phyloP scores from a whole-genome alignment of 768 basidiomycete genomes.

The Mycena kentingensis region DNA sequence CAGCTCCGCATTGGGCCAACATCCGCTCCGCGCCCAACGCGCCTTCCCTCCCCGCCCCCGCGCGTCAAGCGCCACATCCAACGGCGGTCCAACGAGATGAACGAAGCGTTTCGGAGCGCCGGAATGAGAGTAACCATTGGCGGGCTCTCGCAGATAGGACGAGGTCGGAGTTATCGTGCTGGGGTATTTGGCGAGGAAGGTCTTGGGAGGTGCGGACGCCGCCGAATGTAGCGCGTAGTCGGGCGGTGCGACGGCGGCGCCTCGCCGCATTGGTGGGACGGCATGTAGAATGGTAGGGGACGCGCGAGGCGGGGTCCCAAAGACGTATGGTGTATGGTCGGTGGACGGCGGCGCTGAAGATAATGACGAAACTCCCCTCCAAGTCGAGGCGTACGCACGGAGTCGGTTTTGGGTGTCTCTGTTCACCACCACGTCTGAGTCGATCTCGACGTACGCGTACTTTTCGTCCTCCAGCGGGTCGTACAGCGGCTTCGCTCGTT shows the following conservation, averaged over 20 bases:
- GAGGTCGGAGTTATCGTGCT: constrained; percentile 67
- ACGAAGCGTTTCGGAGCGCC: constrained; percentile 87
- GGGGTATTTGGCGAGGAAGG: constrained; percentile 63
- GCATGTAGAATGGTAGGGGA: constrained; percentile 35
- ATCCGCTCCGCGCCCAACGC: constrained; percentile 65
- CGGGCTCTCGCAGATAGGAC: constrained; percentile 72
- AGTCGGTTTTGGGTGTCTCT: constrained; percentile 50
- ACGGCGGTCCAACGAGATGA: constrained; percentile 73
- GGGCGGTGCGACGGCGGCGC: constrained; percentile 53
- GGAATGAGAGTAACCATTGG: constrained; percentile 83
- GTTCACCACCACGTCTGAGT: constrained; percentile 46
- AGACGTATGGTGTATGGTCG: constrained; percentile 10
- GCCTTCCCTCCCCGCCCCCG: constrained; percentile 66
- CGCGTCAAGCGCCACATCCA: constrained; percentile 79
- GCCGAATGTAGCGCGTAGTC: constrained; percentile 69
- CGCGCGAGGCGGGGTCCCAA: constrained; percentile 26
- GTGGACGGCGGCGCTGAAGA: constrained; percentile 18
- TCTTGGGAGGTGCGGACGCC: constrained; percentile 51
- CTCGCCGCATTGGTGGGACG: constrained; percentile 36
- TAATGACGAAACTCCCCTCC: constrained; percentile 59
- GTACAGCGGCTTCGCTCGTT: constrained; percentile 20
- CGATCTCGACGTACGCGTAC: constrained; percentile 48
- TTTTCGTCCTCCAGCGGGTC: constrained; percentile 44
- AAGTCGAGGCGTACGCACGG: constrained; percentile 59
- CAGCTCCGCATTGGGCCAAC: constrained; percentile 67